Evolutionary conservation across 2,329 filamentous ascomycete genomes (phyloP).

Genomic region (Aspergillus fumigatiaffinis): DNA sequence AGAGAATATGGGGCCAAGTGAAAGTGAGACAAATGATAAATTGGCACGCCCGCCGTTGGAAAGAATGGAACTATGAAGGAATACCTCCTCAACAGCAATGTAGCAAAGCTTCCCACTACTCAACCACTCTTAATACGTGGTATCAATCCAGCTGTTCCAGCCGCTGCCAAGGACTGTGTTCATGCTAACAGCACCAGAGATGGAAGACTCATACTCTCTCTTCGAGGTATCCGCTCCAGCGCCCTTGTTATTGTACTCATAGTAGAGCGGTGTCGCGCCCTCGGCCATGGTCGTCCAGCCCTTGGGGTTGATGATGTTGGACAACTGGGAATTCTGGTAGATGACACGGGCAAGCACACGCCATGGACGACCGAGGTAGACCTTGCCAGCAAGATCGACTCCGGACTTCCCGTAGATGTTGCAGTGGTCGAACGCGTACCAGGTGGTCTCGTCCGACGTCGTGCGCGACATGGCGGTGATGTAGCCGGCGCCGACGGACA

Average conservation of each 20-base stretch:
- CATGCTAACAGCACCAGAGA: slow-evolving; percentile 23
- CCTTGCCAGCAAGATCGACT: slow-evolving; percentile 16
- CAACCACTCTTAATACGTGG: background rate
- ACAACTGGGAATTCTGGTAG: slow-evolving; percentile 28
- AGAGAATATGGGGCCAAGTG: background rate
- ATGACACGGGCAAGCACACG: slow-evolving; percentile 31
- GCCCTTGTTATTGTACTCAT: slow-evolving; percentile 27
- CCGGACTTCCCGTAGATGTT: slow-evolving; percentile 20
- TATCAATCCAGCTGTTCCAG: slow-evolving; percentile 18
- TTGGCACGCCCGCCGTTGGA: too few relatives aligned
- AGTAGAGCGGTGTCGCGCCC: slow-evolving; percentile 28
- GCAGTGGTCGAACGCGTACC: slow-evolving; percentile 31
- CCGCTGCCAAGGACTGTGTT: slow-evolving; percentile 21
- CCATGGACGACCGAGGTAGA: slow-evolving; percentile 35
- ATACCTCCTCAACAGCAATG: too few relatives aligned
- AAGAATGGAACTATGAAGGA: too few relatives aligned
- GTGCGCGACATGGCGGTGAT: slow-evolving; percentile 32
- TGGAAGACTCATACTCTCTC: slow-evolving; percentile 18
- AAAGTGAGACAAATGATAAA: background rate
- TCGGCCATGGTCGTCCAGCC: slow-evolving; percentile 33
- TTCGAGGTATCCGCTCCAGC: slow-evolving; percentile 20
- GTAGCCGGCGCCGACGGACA: slow-evolving; percentile 27
- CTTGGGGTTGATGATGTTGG: slow-evolving; percentile 26
- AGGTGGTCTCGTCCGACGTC: slow-evolving; percentile 18
- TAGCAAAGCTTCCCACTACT: too few relatives aligned